Percentiles rank a stretch among this genome's conserved stretches.
These are phyloP conservation scores for Barnettozyma salicaria DNA, from an alignment of 805 yeast species.

Conservation along the genomic window DNA sequence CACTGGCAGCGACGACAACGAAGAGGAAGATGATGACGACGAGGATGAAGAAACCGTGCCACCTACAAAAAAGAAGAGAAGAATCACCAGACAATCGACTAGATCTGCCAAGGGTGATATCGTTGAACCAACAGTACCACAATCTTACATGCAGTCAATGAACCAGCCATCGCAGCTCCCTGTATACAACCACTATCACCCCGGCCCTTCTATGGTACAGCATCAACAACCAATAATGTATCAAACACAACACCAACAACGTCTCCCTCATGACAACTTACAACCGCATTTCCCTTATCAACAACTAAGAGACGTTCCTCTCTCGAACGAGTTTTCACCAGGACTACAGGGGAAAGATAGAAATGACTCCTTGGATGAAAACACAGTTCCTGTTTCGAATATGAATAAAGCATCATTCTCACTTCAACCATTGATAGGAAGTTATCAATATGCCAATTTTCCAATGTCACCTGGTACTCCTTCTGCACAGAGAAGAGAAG, in stretches of 20 bases:
- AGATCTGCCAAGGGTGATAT: not conserved
- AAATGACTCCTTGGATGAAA: not conserved
- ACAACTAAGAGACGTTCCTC: slow-evolving; percentile 6
- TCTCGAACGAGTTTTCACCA: not conserved
- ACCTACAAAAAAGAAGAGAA: slow-evolving; percentile 7
- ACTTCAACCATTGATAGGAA: not conserved
- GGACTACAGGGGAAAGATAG: slow-evolving; percentile 2
- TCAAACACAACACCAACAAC: slow-evolving; percentile 7
- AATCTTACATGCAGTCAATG: slow-evolving; percentile 1
- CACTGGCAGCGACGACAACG: no score
- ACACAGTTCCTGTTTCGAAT: slow-evolving; percentile 7
- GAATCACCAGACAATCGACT: not conserved
- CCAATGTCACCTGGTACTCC: slow-evolving; percentile 15
- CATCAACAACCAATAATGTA: slow-evolving; percentile 8
- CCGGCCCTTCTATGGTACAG: slow-evolving; percentile 8
- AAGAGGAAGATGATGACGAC: slow-evolving; percentile 11
- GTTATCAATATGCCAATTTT: slow-evolving; percentile 7
- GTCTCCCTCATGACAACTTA: slow-evolving; percentile 5
- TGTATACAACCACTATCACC: slow-evolving; percentile 5
- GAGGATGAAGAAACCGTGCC: slow-evolving; percentile 12
- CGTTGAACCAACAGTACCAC: not conserved
- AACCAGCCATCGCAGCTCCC: slow-evolving; percentile 6
- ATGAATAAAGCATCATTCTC: slow-evolving; percentile 3
- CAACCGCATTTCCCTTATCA: slow-evolving; percentile 7
- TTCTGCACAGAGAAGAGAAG: slow-evolving; percentile 9